Base-by-base conservation (phyloP, 305 asterid species). In the Fraxinus platypoda region DNA sequence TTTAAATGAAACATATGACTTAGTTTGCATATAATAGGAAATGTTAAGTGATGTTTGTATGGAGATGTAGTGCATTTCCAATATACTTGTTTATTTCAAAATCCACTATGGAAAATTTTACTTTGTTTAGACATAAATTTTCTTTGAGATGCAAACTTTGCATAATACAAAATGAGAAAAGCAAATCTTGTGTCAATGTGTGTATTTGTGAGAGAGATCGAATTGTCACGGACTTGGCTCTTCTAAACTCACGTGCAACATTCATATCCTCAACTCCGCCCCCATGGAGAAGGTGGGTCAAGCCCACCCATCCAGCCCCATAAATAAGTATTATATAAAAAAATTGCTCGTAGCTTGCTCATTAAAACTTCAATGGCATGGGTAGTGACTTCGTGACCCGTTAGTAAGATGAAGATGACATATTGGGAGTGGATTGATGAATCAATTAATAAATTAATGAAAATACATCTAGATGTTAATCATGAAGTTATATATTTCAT, bases 401-500 rank as follows among this genome's bases (percentile, higher is more conserved):
- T 73, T 73, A 59, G 62, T 31, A 37, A 64, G 38, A 38, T 38
- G 46, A 66, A 54, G 70, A 12, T 49, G 62, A 49, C 19, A 54
- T 64, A 46, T 79, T 35, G 59, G 79, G 81, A 30, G 68, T 72
- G 80, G 19, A 43, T 41, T 43, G 34, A 59, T 76, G 82, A 43
- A 35, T 54, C 80, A 35, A 57, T 76, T 64, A 37, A n/a, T 77
- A 49, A 41, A 74, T 71, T 52, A 54, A 80, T 83, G 76, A 59
- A 71, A 71, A 70, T 54, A 75, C 38, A 70, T 11, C 73, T 37
- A 34, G 66, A 76, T 76, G 37, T 43, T 23, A 41, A 74, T 78
- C 78, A 41, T 21, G 73, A 59, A 52, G 78, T 80, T 77, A 6
- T 49, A 38, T 54, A 15, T 28, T 49, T 31, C 73, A 41, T 59